Evolutionary conservation across 495 filamentous ascomycete species (phyloP).

Genomic region (Penicillium ucsense): DNA sequence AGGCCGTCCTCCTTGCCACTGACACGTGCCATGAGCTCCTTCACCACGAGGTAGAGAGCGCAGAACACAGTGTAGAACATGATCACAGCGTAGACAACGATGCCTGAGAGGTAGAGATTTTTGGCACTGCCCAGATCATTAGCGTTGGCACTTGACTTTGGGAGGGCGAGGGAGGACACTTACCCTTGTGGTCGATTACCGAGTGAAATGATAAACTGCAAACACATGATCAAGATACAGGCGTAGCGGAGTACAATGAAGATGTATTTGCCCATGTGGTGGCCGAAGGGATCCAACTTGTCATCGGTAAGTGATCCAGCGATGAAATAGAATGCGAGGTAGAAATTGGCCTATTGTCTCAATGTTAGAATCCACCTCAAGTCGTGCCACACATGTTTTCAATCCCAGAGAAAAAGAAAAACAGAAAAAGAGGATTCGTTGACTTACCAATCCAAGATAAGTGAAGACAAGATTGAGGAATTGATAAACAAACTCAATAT

Average conservation of each 20-base stretch:
- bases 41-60: slow-evolving; percentile 72
- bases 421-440: no score
- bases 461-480: slow-evolving; percentile 86
- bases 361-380: no score
- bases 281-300: slow-evolving; percentile 78
- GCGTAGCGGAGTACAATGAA: slow-evolving; percentile 80
- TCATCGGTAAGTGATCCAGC: slow-evolving; percentile 83
- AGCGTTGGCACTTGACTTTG: neutral
- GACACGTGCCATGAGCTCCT: slow-evolving; percentile 53
- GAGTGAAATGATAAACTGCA: slow-evolving; percentile 97
- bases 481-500: slow-evolving; percentile 96
- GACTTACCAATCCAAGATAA: slow-evolving; percentile 76
- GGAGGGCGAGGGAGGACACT: slow-evolving; percentile 4
- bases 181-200: slow-evolving; percentile 94
- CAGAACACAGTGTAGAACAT: slow-evolving; percentile 96
- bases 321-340: slow-evolving; percentile 97
- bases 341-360: slow-evolving; percentile 73
- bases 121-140: slow-evolving; percentile 46
- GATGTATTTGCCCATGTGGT: slow-evolving; percentile 72
- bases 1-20: slow-evolving; percentile 31
- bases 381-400: no score
- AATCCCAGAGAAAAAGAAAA: no score
- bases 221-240: slow-evolving; percentile 77
- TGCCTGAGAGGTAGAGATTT: slow-evolving; percentile 77
- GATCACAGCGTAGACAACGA: slow-evolving; percentile 82